Percentiles rank a stretch among this genome's conserved stretches.
Conservation (phyloP, 768 basidiomycete genomes). For the Infundibulicybe gibba region DNA sequence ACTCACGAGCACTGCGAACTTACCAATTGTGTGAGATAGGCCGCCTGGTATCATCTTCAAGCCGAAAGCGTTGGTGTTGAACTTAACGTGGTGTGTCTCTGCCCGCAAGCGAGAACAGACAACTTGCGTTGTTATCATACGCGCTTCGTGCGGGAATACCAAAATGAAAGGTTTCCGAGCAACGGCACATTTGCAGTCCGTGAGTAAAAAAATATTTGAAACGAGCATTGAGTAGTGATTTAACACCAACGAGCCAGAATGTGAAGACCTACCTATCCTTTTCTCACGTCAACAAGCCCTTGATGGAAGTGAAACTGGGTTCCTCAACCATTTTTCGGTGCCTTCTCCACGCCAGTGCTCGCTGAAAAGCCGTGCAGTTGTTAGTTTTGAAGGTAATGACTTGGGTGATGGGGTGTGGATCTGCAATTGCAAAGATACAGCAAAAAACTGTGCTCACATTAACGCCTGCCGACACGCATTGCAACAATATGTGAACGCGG, state of each 20-base stretch:
- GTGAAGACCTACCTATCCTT: constrained; percentile 1
- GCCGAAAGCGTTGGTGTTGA: constrained; percentile 1
- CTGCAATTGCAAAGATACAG: constrained; percentile 8
- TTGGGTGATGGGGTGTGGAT: constrained; percentile 4
- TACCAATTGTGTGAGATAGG: too few species aligned
- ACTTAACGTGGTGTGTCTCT: too few species aligned
- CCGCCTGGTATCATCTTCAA: constrained; percentile 7
- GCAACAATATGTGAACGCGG: constrained; percentile 7
- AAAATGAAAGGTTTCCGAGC: constrained; percentile 5
- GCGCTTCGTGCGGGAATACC: background rate
- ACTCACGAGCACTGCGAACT: too few species aligned
- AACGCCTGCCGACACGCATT: constrained; percentile 4
- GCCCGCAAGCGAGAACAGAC: background rate
- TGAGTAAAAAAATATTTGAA: too few species aligned
- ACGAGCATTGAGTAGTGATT: too few species aligned
- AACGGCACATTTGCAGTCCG: constrained; percentile 1
- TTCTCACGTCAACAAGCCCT: constrained; percentile 6
- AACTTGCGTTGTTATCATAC: constrained; percentile 3
- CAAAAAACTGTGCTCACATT: constrained; percentile 5
- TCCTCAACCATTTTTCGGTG: constrained; percentile 6
- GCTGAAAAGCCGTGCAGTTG: constrained; percentile 3
- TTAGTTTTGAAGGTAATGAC: constrained; percentile 4
- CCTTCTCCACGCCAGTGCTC: background rate
- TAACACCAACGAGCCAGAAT: background rate
- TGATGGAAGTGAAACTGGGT: constrained; percentile 1